Evolutionary conservation across 768 basidiomycete genomes (phyloP).

Genomic region (Fomitopsis serialis): DNA sequence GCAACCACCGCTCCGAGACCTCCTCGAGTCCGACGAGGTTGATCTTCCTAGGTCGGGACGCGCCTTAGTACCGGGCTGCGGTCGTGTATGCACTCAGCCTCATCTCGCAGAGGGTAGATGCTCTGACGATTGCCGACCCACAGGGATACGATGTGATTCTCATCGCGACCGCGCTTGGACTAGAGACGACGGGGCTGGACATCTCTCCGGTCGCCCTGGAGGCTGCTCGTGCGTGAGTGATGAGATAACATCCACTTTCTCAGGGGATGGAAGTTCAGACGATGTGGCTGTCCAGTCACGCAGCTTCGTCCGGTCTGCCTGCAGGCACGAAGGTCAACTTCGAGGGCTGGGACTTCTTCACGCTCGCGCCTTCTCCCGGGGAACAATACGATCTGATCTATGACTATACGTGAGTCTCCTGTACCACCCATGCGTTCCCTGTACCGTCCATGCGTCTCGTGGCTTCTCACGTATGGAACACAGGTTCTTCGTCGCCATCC

Average conservation of each 20-base stretch:
- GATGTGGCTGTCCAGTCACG: conserved; percentile 11
- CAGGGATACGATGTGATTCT: conserved; percentile 60
- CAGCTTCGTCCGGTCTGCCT: conserved; percentile 15
- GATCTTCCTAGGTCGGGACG: conserved; percentile 36
- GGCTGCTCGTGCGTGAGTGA: no score
- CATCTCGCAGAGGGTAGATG: no score
- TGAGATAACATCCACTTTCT: no score
- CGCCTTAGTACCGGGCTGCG: conserved; percentile 56
- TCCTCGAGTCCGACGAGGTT: conserved; percentile 35
- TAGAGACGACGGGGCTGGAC: conserved; percentile 48
- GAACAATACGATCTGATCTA: conserved; percentile 51
- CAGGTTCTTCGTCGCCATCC: conserved; percentile 73
- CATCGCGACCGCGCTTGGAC: conserved; percentile 43
- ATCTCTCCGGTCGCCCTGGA: conserved; percentile 50
- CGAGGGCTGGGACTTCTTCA: conserved; percentile 50
- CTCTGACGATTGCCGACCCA: neutral
- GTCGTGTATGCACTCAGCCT: conserved; percentile 36
- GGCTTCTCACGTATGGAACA: no score
- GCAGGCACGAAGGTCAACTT: conserved; percentile 32
- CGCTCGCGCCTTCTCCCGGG: conserved; percentile 23
- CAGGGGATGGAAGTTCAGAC: no score
- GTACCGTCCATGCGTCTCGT: neutral
- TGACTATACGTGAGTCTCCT: conserved; percentile 49
- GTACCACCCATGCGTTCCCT: neutral
- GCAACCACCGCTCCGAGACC: conserved; percentile 54